Base-by-base conservation (phyloP, 441 rosid species). In the Arabidopsis lyrata region DNA sequence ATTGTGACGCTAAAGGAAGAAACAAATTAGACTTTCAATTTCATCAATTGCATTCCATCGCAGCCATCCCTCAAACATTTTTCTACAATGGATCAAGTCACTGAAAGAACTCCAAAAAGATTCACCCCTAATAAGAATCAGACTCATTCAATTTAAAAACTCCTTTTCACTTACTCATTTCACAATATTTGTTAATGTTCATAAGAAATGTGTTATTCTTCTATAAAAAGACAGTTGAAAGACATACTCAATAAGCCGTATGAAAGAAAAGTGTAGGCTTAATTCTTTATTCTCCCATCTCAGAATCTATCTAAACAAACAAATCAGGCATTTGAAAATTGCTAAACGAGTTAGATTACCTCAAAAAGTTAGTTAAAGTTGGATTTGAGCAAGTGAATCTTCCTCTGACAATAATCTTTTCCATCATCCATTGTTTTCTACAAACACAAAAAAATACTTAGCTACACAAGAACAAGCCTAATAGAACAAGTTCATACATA, bases 401-500 rank as follows among this genome's bases (percentile, higher is more conserved):
- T 95, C 54, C 98, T 88, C 77, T 89, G 92, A 48, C 99, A 95
- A 53, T 91, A 92, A 71, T 88, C 96, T 80, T 91, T 92, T 8
- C 98, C 99, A 73, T 90, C 91, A 6, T 58, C 83, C 97, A 90
- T 92, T 29, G 96, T 88, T 88, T 95, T 95, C 99, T 94, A 81
- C 27, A 0, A 70, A 18, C 27, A 59, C 62, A 10, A 18, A 18
- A 18, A 18, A 18, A 18, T 1, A 18, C 20, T 60, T 1, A 72
- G 48, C 50, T 29, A 56, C 61, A 47, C 49, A 39, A 2, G 34
- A n/a, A 56, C 8, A 6, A 48, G 7, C 20, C 2, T 8, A 62
- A 49, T 14, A 1, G 29, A 59, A 38, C 27, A 35, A 38, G 20
- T 1, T 44, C 63, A 24, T 5, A 8, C 24, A 57, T 8, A 39